A percentile compares a stretch with the other conserved stretches of the same genome.
Evolutionary conservation across 2,329 filamentous ascomycete species (phyloP).

Genomic region (Verticillium nubilum): DNA sequence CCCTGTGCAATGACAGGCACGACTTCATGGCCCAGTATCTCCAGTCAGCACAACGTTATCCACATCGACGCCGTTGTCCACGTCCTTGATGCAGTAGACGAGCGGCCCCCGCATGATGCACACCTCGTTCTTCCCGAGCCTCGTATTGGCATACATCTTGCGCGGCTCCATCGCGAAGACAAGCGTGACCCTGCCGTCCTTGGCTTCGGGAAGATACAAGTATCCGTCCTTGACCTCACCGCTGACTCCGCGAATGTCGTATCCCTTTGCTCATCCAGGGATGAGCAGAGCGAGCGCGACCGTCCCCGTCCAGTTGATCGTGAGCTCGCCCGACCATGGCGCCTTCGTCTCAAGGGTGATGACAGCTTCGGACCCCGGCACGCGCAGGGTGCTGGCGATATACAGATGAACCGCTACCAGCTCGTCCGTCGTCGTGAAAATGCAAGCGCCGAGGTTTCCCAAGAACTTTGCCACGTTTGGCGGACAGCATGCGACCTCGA

Average conservation of each 20-base stretch:
- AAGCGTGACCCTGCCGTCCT: neutral
- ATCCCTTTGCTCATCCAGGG: conserved; percentile 1
- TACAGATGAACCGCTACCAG: neutral
- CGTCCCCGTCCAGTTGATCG: neutral
- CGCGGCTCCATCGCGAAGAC: neutral
- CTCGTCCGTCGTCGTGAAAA: neutral
- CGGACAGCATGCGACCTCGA: conserved; percentile 4
- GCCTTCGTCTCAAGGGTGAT: neutral
- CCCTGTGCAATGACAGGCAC: neutral
- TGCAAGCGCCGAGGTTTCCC: conserved; percentile 2
- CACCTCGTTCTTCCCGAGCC: conserved; percentile 1
- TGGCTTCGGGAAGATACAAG: neutral
- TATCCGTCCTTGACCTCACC: conserved; percentile 1
- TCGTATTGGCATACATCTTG: conserved; percentile 2
- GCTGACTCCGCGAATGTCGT: neutral
- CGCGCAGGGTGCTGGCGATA: neutral
- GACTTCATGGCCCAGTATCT: neutral
- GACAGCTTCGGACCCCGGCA: neutral
- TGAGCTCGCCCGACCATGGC: conserved; percentile 1
- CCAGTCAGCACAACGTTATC: neutral
- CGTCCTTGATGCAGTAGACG: conserved; percentile 5
- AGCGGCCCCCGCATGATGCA: conserved; percentile 3
- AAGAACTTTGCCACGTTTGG: conserved; percentile 4
- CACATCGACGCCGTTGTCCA: conserved; percentile 1
- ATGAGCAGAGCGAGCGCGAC: conserved; percentile 3